These are phyloP conservation scores for Ophiostoma montium DNA, from an alignment of 2,329 filamentous ascomycete genomes.

Conservation along the genomic window DNA sequence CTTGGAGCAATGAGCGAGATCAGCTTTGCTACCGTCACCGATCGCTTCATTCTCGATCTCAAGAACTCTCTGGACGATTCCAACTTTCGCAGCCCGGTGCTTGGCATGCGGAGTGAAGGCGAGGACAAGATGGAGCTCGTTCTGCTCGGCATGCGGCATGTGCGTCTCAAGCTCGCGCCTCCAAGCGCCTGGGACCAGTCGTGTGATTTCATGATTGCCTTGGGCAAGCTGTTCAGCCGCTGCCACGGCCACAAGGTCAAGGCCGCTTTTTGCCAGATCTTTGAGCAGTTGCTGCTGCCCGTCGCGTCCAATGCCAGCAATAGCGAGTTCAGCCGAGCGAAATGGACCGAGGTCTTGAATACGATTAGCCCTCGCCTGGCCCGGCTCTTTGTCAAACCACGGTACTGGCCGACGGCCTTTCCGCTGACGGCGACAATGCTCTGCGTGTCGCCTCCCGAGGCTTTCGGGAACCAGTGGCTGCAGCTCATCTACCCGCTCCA, in stretches of 20 bases:
- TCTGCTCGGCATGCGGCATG: constrained; percentile 79
- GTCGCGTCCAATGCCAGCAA: constrained; percentile 68
- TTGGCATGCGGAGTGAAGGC: constrained; percentile 43
- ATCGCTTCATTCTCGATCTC: constrained; percentile 69
- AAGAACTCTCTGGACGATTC: constrained; percentile 66
- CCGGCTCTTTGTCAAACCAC: constrained; percentile 79
- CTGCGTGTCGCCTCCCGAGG: constrained; percentile 75
- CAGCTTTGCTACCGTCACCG: constrained; percentile 73
- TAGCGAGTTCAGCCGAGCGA: constrained; percentile 63
- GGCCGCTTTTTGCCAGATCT: constrained; percentile 82
- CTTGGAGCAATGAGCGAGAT: constrained; percentile 93
- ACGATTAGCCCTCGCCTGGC: constrained; percentile 64
- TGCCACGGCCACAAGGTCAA: constrained; percentile 85
- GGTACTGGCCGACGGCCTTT: constrained; percentile 82
- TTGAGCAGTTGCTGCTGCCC: constrained; percentile 74
- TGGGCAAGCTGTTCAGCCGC: constrained; percentile 70
- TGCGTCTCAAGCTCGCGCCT: constrained; percentile 61
- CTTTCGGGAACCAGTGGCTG: constrained; percentile 76
- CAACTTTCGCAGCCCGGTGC: constrained; percentile 50
- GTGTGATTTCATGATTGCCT: constrained; percentile 72
- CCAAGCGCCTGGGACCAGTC: constrained; percentile 70
- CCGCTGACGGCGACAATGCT: constrained; percentile 76
- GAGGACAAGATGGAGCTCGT: constrained; percentile 80
- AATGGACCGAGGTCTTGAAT: constrained; percentile 76
- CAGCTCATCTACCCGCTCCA: constrained; percentile 66